Evolutionary conservation across 2,329 filamentous ascomycete species (phyloP), one percentile per base, ranked within the genome.

Genomic region (Fusarium buharicum): DNA sequence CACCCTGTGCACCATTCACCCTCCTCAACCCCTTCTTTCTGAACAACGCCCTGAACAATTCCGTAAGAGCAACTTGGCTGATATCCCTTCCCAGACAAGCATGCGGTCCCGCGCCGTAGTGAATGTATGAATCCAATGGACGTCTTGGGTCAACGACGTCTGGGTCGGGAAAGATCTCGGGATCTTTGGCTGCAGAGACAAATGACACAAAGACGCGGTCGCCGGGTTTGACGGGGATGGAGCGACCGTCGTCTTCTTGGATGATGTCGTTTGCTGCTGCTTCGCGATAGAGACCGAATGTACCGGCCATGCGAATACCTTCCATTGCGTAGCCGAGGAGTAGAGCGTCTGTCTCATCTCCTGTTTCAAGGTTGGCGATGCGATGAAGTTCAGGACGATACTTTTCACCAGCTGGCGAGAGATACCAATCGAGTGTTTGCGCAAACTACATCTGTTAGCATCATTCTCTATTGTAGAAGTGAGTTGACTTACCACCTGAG

Each of bases 241-340:
- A 66, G 20, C 76, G 76, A 13, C 81, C 81, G 53, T 88, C 83
- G 22, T 86, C 81, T 44, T 86, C 78, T 30, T 74, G 55, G 41
- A 84, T 79, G 2, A 77, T 77, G 45, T 83, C 79, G 16, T 76
- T 70, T 0, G 70, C 73, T 0, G 80, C 74, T 3, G 83, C 84
- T 51, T 85, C 77, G 34, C 88, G 85, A 77, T 86, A 87, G 2
- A 86, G 79, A 10, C 84, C 83, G 17, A 86, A 85, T 0, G 84
- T 85, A 11, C 87, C 86, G 4, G 86, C 85, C 49, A 93, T 79
- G 34, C 90, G 87, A 51, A 90, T 82, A 14, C 87, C 90, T 74
- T 92, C 92, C 79, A 90, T 81, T 38, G 85, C 86, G 70, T 91
- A 93, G 34, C 86, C 88, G 1, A 90, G 80, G 3, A 94, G 80